Percentiles rank a stretch among this genome's conserved stretches.
Evolutionary conservation across 2,329 filamentous ascomycete species (phyloP).

Genomic region (Neonectria hederae): DNA sequence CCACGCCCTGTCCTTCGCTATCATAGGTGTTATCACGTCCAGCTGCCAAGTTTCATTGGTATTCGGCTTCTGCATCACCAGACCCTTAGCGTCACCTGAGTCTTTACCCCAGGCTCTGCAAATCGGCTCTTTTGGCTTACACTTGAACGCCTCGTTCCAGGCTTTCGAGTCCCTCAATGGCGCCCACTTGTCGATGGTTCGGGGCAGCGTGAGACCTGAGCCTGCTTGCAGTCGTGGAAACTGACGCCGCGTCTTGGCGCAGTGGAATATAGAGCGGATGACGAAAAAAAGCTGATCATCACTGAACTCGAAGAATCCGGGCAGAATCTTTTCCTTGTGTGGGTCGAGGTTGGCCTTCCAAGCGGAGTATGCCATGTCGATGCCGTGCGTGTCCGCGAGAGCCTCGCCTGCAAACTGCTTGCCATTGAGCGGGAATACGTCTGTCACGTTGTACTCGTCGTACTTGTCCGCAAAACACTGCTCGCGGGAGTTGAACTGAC

Average conservation of each 20-base stretch:
- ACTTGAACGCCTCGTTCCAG: conserved; percentile 32
- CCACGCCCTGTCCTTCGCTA: not conserved
- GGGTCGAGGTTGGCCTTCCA: conserved; percentile 55
- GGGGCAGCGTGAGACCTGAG: not conserved
- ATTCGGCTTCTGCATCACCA: not conserved
- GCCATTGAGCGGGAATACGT: conserved; percentile 31
- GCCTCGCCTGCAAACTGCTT: conserved; percentile 5
- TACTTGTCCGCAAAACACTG: conserved; percentile 28
- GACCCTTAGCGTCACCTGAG: not conserved
- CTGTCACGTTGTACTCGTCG: conserved; percentile 5
- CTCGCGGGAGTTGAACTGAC: not conserved
- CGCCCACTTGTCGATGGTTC: conserved; percentile 31
- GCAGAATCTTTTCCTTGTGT: conserved; percentile 47
- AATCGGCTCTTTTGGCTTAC: conserved; percentile 16
- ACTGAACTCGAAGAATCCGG: conserved; percentile 62
- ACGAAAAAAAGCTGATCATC: conserved; percentile 71
- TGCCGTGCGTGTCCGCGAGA: conserved; percentile 46
- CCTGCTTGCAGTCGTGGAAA: not conserved
- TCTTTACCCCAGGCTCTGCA: conserved; percentile 23
- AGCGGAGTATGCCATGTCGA: conserved; percentile 64
- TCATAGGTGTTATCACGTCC: not conserved
- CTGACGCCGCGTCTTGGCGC: conserved; percentile 38
- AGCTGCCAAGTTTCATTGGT: not conserved
- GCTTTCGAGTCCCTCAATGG: conserved; percentile 22
- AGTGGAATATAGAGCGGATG: conserved; percentile 66